Percentiles rank a stretch among this genome's conserved stretches.
phyloP scores from a whole-genome alignment of 2,329 filamentous ascomycete genomes.

The Aureobasidium subglaciale region DNA sequence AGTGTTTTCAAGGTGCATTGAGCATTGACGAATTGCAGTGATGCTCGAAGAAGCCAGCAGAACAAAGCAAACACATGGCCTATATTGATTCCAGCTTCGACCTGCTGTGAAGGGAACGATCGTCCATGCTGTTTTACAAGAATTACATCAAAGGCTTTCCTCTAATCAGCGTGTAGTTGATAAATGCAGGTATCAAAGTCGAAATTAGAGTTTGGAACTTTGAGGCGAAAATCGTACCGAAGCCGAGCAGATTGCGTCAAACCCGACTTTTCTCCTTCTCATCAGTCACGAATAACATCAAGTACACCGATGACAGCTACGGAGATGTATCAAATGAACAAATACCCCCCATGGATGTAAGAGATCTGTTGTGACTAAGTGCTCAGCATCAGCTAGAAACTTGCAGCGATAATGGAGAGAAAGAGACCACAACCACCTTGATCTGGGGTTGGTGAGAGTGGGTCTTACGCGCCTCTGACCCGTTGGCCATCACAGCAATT shows the following conservation, averaged over 20 bases:
- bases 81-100: background rate
- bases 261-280: slow-evolving; percentile 6
- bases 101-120: background rate
- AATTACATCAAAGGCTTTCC: background rate
- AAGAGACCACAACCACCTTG: slow-evolving; percentile 4
- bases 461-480: slow-evolving; percentile 11
- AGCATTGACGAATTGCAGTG: background rate
- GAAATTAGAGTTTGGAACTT: slow-evolving; percentile 4
- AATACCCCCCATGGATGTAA: too few species aligned
- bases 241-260: slow-evolving; percentile 5
- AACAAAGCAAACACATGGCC: background rate
- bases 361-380: too few species aligned
- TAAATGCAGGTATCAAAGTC: background rate
- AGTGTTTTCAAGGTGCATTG: background rate
- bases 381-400: too few species aligned
- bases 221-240: slow-evolving; percentile 3
- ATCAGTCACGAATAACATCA: background rate
- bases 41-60: background rate
- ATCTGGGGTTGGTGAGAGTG: slow-evolving; percentile 12
- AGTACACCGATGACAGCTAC: background rate
- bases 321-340: background rate
- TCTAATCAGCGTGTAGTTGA: background rate
- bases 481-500: slow-evolving; percentile 5
- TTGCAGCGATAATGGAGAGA: background rate
- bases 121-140: background rate